These are phyloP conservation scores for Leptomonas seymouri DNA, from an alignment of 208 protist genomes.

Conservation along the genomic window DNA sequence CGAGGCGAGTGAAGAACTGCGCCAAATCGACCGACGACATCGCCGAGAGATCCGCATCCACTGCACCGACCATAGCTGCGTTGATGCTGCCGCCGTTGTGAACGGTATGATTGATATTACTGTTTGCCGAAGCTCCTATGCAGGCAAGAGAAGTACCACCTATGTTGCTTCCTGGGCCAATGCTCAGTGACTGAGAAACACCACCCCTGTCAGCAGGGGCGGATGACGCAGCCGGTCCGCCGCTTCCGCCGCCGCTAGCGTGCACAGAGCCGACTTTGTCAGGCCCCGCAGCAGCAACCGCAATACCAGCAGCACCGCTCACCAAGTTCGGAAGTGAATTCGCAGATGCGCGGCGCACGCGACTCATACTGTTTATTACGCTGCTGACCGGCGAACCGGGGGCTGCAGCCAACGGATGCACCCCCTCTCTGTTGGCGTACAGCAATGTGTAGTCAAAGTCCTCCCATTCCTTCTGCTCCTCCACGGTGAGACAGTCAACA, in stretches of 20 bases:
- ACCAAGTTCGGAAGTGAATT: background rate
- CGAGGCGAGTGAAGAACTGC: constrained; percentile 26
- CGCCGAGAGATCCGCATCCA: constrained; percentile 18
- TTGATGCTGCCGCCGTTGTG: constrained; percentile 2
- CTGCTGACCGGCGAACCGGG: constrained; percentile 5
- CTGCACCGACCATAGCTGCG: constrained; percentile 2
- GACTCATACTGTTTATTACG: background rate
- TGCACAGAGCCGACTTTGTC: background rate
- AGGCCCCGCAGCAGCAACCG: too few species aligned
- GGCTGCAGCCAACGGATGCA: constrained; percentile 1
- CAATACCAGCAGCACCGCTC: background rate
- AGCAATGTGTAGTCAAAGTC: constrained; percentile 31
- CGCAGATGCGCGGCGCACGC: constrained; percentile 10
- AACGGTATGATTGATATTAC: background rate
- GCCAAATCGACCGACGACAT: constrained; percentile 28
- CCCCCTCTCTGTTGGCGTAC: constrained; percentile 14
- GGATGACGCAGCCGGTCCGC: background rate
- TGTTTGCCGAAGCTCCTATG: background rate
- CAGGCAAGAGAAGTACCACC: background rate
- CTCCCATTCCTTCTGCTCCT: constrained; percentile 37
- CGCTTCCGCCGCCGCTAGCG: background rate
- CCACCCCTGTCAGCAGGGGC: background rate
- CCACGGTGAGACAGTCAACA: constrained; percentile 27
- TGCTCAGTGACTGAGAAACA: constrained; percentile 8
- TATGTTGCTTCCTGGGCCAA: background rate